phyloP scores from a whole-genome alignment of 768 basidiomycete genomes.

The Trametes coccinea region DNA sequence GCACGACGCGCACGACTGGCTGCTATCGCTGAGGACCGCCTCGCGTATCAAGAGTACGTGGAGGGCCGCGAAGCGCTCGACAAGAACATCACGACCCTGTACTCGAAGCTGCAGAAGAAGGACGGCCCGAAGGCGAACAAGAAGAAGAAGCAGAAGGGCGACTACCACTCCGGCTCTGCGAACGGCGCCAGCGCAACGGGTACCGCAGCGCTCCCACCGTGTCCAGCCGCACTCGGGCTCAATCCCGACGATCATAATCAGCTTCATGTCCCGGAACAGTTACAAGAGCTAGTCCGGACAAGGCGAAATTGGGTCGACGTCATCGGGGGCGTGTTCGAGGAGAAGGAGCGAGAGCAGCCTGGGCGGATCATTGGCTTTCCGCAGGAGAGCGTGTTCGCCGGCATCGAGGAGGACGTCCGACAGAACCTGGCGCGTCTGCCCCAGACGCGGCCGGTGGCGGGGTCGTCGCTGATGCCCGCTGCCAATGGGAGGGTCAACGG shows the following conservation, averaged over 20 bases:
- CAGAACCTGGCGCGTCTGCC: slow-evolving; percentile 34
- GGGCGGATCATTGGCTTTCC: slow-evolving; percentile 83
- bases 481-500: slow-evolving; percentile 9
- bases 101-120: slow-evolving; percentile 81
- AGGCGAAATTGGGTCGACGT: slow-evolving; percentile 76
- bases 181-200: slow-evolving; percentile 25
- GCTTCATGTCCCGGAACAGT: slow-evolving; percentile 63
- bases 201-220: slow-evolving; percentile 50
- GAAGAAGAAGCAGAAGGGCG: slow-evolving; percentile 69
- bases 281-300: slow-evolving; percentile 72
- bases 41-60: slow-evolving; percentile 91
- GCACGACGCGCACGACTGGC: slow-evolving; percentile 73
- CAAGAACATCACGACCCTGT: slow-evolving; percentile 74
- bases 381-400: slow-evolving; percentile 70
- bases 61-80: slow-evolving; percentile 85
- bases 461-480: not conserved
- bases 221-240: slow-evolving; percentile 71
- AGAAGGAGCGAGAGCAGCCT: slow-evolving; percentile 62
- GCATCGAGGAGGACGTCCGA: slow-evolving; percentile 65
- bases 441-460: slow-evolving; percentile 22
- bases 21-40: slow-evolving; percentile 77
- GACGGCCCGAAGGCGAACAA: slow-evolving; percentile 65
- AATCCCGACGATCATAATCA: slow-evolving; percentile 65
- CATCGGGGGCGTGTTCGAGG: slow-evolving; percentile 74
- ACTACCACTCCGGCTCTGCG: slow-evolving; percentile 34